These are phyloP conservation scores for Barnettozyma botsteinii DNA, from an alignment of 805 yeast genomes.

Conservation along the genomic window DNA sequence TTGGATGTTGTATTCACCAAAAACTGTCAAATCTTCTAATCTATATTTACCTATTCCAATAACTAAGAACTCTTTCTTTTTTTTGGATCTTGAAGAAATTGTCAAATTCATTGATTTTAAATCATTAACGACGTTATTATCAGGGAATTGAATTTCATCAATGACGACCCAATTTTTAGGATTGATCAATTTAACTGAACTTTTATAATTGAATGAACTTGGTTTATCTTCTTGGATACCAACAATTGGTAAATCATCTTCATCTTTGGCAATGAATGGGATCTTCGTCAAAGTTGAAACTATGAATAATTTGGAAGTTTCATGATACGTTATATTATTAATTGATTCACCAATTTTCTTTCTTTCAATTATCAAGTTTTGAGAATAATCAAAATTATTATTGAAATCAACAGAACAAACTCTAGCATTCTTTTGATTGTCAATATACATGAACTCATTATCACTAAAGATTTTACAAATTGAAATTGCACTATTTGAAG, in stretches of 20 bases:
- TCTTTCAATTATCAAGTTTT: conserved; percentile 53
- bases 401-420: conserved; percentile 28
- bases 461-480: conserved; percentile 42
- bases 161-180: conserved; percentile 70
- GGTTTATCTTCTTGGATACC: conserved; percentile 49
- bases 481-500: conserved; percentile 60
- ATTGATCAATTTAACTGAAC: conserved; percentile 59
- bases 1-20: conserved; percentile 69
- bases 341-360: conserved; percentile 54
- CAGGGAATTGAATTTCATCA: conserved; percentile 59
- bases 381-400: conserved; percentile 46
- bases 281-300: conserved; percentile 54
- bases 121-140: conserved; percentile 52
- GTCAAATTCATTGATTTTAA: conserved; percentile 31
- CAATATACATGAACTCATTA: conserved; percentile 56
- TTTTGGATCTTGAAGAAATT: conserved; percentile 32
- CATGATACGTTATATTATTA: conserved; percentile 65
- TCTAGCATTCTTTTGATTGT: conserved; percentile 63
- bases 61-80: conserved; percentile 61
- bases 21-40: conserved; percentile 74
- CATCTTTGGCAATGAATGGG: conserved; percentile 64
- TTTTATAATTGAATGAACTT: conserved; percentile 51
- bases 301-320: conserved; percentile 53
- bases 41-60: conserved; percentile 74
- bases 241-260: conserved; percentile 59